Base-by-base conservation (phyloP, 176 grass and related monocot genomes). In the Thinopyrum elongatum region DNA sequence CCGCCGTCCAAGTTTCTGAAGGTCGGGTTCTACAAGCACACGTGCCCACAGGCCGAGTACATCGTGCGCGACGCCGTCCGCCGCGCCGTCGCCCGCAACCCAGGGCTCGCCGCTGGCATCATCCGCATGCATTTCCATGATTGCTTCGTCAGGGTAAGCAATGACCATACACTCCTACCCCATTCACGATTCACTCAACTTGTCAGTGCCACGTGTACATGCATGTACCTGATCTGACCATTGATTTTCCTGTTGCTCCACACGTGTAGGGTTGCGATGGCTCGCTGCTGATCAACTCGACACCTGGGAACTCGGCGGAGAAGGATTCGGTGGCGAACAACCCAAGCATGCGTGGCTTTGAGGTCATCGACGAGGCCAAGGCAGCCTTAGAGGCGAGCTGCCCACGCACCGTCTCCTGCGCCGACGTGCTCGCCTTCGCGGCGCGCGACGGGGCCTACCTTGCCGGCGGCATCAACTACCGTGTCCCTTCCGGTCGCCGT, bases 81-180 rank as follows among this genome's bases (percentile, higher is more conserved):
- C 8, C 55, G 63, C 29, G 87, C 82, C 70, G 44, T 92, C 47
- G 76, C 79, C 23, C 26, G 47, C 25, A 39, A 92, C 65, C 61
- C 88, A 3, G 90, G 88, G 26, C 22, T 94, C 34, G 92, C 86
- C n/a, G 92, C 88, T 30, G 92, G 92, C 0, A 87, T 97, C 69
- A 93, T 97, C 80, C 78, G 73, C 8, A 92, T 98, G 87, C 93
- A 95, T 55, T 98, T 98, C 76, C 95, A 98, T 41, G 95, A 98
- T 67, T 98, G 95, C 74, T 98, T 98, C 88, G 91, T 98, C 85
- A 86, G 90, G 90, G 94, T 97, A 92, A 77, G 83, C 44, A 14
- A 10, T 2, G 22, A 38, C 11, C 67, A 9, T 36, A 3, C 3
- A 19, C 51, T 2, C 51, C 17, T 55, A 19, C 17, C 21, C 51